These are phyloP conservation scores for Aethionema arabicum DNA, from an alignment of 345 rosid species.

Conservation along the genomic window DNA sequence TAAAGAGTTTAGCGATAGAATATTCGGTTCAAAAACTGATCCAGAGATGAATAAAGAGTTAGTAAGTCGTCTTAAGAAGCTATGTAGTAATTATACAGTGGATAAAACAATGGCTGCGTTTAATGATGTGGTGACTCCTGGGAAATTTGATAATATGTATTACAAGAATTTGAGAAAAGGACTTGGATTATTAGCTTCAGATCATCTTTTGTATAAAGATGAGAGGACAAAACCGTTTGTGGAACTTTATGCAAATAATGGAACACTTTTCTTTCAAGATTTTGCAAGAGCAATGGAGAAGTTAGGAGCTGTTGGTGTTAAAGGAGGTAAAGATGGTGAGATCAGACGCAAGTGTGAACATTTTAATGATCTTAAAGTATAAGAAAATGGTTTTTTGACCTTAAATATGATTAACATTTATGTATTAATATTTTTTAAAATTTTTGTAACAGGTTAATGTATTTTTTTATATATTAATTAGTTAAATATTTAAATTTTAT, in stretches of 20 bases:
- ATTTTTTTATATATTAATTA: too few species aligned
- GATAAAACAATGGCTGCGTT: conserved; percentile 44
- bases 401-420: too few species aligned
- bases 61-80: conserved; percentile 35
- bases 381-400: neutral
- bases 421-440: neutral
- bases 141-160: conserved; percentile 54
- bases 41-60: conserved; percentile 39
- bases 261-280: conserved; percentile 43
- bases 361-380: conserved; percentile 33
- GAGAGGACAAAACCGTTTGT: conserved; percentile 41
- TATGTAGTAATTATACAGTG: conserved; percentile 34
- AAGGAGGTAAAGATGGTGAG: conserved; percentile 48
- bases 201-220: conserved; percentile 39
- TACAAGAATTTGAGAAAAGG: conserved; percentile 48
- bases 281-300: conserved; percentile 54
- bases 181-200: conserved; percentile 40
- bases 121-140: conserved; percentile 53
- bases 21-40: conserved; percentile 40
- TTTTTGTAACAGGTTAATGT: too few species aligned
- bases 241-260: conserved; percentile 41
- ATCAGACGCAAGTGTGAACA: conserved; percentile 54
- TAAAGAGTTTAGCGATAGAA: conserved; percentile 39
- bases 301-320: conserved; percentile 37
- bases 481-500: too few species aligned